phyloP scores from a whole-genome alignment of 2,329 filamentous ascomycete genomes.

The Periconia macrospinosa region DNA sequence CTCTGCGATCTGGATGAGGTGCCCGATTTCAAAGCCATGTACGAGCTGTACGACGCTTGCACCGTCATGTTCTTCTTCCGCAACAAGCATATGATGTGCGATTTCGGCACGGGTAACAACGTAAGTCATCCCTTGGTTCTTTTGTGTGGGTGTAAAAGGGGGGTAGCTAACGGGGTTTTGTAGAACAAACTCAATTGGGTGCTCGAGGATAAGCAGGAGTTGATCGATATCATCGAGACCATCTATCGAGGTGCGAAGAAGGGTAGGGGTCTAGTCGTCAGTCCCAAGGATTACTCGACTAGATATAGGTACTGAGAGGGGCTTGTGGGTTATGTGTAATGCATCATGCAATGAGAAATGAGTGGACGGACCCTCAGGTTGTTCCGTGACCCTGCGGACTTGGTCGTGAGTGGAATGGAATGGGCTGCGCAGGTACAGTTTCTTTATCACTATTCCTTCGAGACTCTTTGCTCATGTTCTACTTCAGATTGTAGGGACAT shows the following conservation, averaged over 20 bases:
- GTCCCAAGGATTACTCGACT: slow-evolving; percentile 81
- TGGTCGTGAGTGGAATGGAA: no score
- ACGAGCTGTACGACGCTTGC: slow-evolving; percentile 85
- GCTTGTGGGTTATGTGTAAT: background rate
- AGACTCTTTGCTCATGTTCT: background rate
- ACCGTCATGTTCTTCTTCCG: slow-evolving; percentile 98
- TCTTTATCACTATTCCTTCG: background rate
- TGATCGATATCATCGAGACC: slow-evolving; percentile 98
- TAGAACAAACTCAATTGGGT: slow-evolving; percentile 94
- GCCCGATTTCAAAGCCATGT: slow-evolving; percentile 84
- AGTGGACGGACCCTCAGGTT: no score
- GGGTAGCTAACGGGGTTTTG: no score
- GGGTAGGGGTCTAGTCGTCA: slow-evolving; percentile 92
- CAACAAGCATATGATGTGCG: slow-evolving; percentile 98
- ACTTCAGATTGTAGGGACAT: no score
- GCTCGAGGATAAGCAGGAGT: slow-evolving; percentile 94
- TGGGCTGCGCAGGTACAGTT: background rate
- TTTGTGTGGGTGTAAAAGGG: no score
- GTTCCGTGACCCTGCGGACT: no score
- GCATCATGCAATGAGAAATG: no score
- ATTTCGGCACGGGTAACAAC: slow-evolving; percentile 96
- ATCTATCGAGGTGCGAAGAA: slow-evolving; percentile 99
- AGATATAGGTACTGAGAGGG: slow-evolving; percentile 64
- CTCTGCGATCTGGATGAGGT: slow-evolving; percentile 75
- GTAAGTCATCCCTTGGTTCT: no score